A percentile compares a stretch with the other conserved stretches of the same genome.
Conservation (phyloP, 352 stramenopile genomes). For the Pythium phragmiticola region DNA sequence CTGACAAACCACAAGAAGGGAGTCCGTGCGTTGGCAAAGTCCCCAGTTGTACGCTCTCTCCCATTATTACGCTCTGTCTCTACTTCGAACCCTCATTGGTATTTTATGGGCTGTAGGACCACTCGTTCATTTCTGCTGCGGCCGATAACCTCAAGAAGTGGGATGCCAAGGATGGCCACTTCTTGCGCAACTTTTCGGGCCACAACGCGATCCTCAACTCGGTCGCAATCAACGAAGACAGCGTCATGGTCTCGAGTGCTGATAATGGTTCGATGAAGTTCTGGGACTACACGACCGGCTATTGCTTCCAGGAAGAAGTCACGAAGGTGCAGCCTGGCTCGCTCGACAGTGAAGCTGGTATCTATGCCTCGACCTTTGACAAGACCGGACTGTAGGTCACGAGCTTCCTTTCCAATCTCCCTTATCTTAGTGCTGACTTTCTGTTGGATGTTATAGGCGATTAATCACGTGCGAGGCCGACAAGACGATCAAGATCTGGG, state of each 20-base stretch:
- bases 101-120: conserved; percentile 59
- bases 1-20: conserved; percentile 99
- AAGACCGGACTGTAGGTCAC: conserved; percentile 90
- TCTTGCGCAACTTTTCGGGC: conserved; percentile 96
- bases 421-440: conserved; percentile 2
- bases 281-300: conserved; percentile 98
- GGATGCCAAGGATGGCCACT: conserved; percentile 93
- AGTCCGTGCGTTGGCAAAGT: conserved; percentile 90
- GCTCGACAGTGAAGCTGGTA: conserved; percentile 97
- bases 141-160: conserved; percentile 99
- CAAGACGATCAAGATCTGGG: conserved; percentile 99
- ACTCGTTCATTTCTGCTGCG: conserved; percentile 96
- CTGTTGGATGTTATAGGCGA: conserved; percentile 54
- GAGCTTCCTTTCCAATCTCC: background rate
- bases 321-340: conserved; percentile 95
- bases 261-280: conserved; percentile 98
- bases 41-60: conserved; percentile 55
- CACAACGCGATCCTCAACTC: conserved; percentile 99
- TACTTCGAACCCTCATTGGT: background rate
- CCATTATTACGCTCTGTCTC: background rate
- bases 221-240: conserved; percentile 97
- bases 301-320: conserved; percentile 96
- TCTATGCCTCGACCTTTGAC: conserved; percentile 97
- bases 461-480: conserved; percentile 99
- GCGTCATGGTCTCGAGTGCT: conserved; percentile 94